phyloP scores from a whole-genome alignment of 2,329 filamentous ascomycete species.

The Saccharata proteae region DNA sequence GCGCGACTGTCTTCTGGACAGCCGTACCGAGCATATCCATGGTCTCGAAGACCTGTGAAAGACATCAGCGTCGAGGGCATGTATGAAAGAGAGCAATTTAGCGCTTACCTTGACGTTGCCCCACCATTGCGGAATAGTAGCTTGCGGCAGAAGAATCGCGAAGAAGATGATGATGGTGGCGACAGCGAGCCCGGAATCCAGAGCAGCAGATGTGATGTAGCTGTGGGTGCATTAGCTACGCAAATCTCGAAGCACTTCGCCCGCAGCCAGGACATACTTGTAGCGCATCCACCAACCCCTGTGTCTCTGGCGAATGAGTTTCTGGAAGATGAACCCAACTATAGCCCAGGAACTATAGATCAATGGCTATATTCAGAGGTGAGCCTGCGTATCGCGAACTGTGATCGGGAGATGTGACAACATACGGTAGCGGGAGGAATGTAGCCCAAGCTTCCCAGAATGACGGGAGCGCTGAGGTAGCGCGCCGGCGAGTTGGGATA shows the following conservation, averaged over 20 bases:
- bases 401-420: too few species aligned
- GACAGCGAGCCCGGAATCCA: slow-evolving; percentile 17
- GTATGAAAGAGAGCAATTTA: not conserved
- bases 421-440: slow-evolving; percentile 45
- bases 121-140: slow-evolving; percentile 17
- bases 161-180: slow-evolving; percentile 18
- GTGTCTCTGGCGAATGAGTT: slow-evolving; percentile 13
- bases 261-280: slow-evolving; percentile 9
- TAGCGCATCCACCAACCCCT: slow-evolving; percentile 16
- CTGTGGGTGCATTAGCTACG: slow-evolving; percentile 8
- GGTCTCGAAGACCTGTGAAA: slow-evolving; percentile 11
- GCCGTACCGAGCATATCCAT: slow-evolving; percentile 13
- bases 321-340: slow-evolving; percentile 17
- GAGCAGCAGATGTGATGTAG: slow-evolving; percentile 15
- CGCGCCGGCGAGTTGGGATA: slow-evolving; percentile 40
- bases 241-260: not conserved
- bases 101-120: slow-evolving; percentile 7
- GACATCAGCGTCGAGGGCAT: slow-evolving; percentile 1
- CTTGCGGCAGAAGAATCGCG: slow-evolving; percentile 13
- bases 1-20: slow-evolving; percentile 10
- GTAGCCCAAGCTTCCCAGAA: slow-evolving; percentile 46
- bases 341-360: slow-evolving; percentile 16
- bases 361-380: too few species aligned
- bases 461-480: slow-evolving; percentile 49
- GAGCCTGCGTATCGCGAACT: too few species aligned